Evolutionary conservation across 1,139 yeast genomes (phyloP), one percentile per base, ranked within the genome.

Genomic region (Blastobotrys persicus): DNA sequence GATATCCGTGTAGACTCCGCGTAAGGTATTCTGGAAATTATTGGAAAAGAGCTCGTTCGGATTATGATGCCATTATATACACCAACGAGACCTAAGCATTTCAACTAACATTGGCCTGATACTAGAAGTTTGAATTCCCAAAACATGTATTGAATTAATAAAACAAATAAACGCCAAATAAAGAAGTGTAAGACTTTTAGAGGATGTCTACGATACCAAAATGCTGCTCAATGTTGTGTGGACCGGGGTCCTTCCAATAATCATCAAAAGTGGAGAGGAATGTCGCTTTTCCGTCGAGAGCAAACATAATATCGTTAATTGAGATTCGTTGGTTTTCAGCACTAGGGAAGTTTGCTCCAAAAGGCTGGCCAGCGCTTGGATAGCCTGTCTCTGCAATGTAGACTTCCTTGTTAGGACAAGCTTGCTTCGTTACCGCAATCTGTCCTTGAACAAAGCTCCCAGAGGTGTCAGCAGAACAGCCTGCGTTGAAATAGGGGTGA

Each of bases 241-340:
- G 76, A 51, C 97, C 97, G 26, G 96, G 91, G n/a, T 66, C 61
- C 67, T 89, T 89, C 97, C 97, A 89, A 69, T 69, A 75, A 66
- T 89, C 97, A 63, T 89, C 75, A 68, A 69, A 88, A 13, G 89
- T 81, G 16, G 95, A 81, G 60, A 89, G 75, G 54, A 89, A 78
- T 44, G 80, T 79, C 44, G 82, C 80, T 43, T 78, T 73, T 42
- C 80, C 80, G 49, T 66, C 57, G 46, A 83, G 70, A 42, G 73
- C 76, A 20, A 78, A 71, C 45, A 88, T 69, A 41, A 87, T 80
- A 26, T 80, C 70, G 52, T 74, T 68, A 49, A 89, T 75, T 7
- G 96, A 96, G 48, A 74, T 72, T 51, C 69, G 64, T 72, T 89
- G 97, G 70, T 88, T 88, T 6, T 65, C 85, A 2, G 69, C 64